Percentiles rank a stretch among this genome's conserved stretches.
phyloP scores from a whole-genome alignment of 345 rosid species.

The Eutrema heterophyllum region DNA sequence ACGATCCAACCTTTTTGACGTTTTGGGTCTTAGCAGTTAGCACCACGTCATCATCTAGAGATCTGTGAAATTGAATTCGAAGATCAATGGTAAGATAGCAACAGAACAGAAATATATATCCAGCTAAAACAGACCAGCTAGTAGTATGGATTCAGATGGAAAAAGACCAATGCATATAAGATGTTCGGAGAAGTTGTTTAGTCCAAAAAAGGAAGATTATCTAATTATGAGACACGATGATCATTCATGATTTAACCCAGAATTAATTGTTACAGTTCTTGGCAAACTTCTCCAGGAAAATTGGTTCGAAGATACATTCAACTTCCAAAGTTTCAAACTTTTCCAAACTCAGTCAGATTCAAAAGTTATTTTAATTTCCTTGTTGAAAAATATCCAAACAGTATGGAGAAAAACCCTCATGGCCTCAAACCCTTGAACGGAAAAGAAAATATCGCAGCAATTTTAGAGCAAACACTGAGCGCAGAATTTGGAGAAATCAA shows the following conservation, averaged over 20 bases:
- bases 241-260: background rate
- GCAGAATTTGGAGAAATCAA: constrained; percentile 6
- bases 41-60: background rate
- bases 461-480: background rate
- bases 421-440: background rate
- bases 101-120: background rate
- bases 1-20: constrained; percentile 22
- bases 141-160: background rate
- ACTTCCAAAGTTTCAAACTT: constrained; percentile 10
- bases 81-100: background rate
- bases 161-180: constrained; percentile 7
- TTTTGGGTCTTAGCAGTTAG: constrained; percentile 7
- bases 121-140: background rate
- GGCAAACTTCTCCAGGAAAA: background rate
- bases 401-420: constrained; percentile 17
- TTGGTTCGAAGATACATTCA: background rate
- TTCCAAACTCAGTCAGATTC: constrained; percentile 4
- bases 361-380: background rate
- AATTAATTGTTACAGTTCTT: background rate
- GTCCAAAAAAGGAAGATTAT: background rate
- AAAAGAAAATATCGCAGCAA: constrained; percentile 5
- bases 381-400: background rate
- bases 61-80: constrained; percentile 18
- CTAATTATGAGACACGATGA: background rate
- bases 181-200: constrained; percentile 13